Evolutionary conservation across 306 rosid species (phyloP), one percentile per base, ranked within the genome.

Genomic region (Senna siamea): DNA sequence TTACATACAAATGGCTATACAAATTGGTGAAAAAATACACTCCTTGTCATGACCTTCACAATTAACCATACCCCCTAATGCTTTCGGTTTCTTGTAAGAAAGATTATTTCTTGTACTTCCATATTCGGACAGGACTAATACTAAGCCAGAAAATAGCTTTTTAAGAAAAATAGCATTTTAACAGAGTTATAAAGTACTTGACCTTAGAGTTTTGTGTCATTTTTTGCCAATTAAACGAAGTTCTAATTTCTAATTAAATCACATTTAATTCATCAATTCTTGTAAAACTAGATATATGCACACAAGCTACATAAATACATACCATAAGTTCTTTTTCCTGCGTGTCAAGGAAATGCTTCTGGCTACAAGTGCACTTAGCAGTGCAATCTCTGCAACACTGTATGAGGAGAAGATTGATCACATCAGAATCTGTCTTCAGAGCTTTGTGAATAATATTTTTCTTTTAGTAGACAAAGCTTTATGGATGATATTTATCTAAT

Each of bases 241-340:
- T 32, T n/a, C n/a, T n/a, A n/a, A n/a, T n/a, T n/a, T n/a, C n/a
- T n/a, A n/a, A n/a, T n/a, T n/a, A n/a, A n/a, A n/a, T n/a, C n/a
- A n/a, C n/a, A n/a, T n/a, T n/a, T n/a, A n/a, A n/a, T n/a, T n/a
- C n/a, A n/a, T n/a, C n/a, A n/a, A n/a, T n/a, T n/a, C n/a, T n/a
- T n/a, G n/a, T n/a, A n/a, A 10, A 34, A 28, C 55, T 40, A n/a
- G 55, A 57, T 17, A 9, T 7, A 47, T 63, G 68, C 13, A 40
- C 50, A 51, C 15, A 77, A 61, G 59, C 13, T 37, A 20, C 34
- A 11, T 23, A 74, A 48, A 77, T 48, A 48, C 85, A 47, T 72
- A 94, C 98, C 90, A 9, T 43, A 40, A 94, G 86, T 75, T 94
- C 99, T 79, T 82, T 94, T 86, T 92, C 87, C 77, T 89, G 99